Evolutionary conservation across 1,284 basidiomycete genomes (phyloP).

Genomic region (Ceratobasidium sp.): DNA sequence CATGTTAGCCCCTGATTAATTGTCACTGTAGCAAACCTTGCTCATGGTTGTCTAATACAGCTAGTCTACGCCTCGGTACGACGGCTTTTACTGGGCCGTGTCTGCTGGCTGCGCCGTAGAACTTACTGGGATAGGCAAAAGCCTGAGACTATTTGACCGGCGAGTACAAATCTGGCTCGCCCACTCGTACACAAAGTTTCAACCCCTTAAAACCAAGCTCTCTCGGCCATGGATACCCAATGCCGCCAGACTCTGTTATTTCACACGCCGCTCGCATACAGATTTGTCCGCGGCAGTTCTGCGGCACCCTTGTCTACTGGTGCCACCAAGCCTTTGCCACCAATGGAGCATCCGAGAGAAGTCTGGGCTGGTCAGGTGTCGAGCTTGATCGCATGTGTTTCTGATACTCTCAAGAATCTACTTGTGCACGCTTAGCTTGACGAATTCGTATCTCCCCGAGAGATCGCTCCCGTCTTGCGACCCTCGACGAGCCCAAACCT

Average conservation of each 20-base stretch:
- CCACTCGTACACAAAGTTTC: not conserved
- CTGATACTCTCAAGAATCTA: not conserved
- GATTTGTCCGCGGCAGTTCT: slow-evolving; percentile 3
- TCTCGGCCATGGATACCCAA: not conserved
- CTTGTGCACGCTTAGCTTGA: not conserved
- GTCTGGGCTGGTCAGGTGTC: slow-evolving; percentile 1
- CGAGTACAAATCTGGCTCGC: not conserved
- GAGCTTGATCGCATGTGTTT: slow-evolving; percentile 11
- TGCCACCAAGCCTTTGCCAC: not conserved
- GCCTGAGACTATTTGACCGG: not conserved
- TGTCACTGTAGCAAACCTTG: too few relatives aligned
- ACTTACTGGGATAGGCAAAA: not conserved
- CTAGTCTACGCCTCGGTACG: too few relatives aligned
- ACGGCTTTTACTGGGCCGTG: not conserved
- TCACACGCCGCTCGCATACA: too few relatives aligned
- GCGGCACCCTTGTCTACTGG: not conserved
- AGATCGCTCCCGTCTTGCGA: not conserved
- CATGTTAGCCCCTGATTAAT: too few relatives aligned
- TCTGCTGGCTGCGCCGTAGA: not conserved
- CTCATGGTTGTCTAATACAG: too few relatives aligned
- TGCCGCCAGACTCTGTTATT: not conserved
- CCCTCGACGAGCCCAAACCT: too few relatives aligned
- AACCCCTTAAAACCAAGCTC: not conserved
- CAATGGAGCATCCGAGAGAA: slow-evolving; percentile 10
- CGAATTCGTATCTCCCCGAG: not conserved